Base-by-base conservation (phyloP, 2,329 filamentous ascomycete genomes). In the Botrytis aclada region DNA sequence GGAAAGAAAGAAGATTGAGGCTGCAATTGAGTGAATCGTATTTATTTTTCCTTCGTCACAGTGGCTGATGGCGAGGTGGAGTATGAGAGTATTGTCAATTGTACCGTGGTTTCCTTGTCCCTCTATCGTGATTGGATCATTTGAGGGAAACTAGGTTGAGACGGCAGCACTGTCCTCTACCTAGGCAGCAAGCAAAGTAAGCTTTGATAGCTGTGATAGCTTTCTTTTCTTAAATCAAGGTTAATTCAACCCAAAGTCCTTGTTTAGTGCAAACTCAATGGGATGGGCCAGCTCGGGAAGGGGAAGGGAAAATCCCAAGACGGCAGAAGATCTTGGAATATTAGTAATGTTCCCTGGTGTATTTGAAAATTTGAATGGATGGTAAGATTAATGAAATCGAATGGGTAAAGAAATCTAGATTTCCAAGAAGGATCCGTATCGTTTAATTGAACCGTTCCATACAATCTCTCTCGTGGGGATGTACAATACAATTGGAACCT, bases 31-130 rank as follows among this genome's bases (percentile, higher is more conserved):
- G 47, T 67, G 65, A 56, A 56, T 67, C 25, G 32, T 66, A 39
- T 39, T 22, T 51, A 25, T 54, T 54, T 25, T 20, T 14, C 64
- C 14, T 54, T 66, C 32, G 34, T n/a, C 29, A n/a, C 62, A 39
- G 45, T 29, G 47, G 25, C 34, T 67, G 34, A 51, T 69, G 65
- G 65, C 65, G 18, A 69, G 47, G 65, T 67, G 64, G 45, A 67
- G 45, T 32, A 18, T 8, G 29, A 39, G 34, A 20, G 43, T 54
- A 65, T 47, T 54, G 8, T 39, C 1, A 54, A 54, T 39, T 56
- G 45, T 29, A 39, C 64, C 37, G 64, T 67, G n/a, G 34, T 29
- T 54, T 29, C 64, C 45, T 54, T 54, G 37, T 29, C 64, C n/a
- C 45, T 54, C 34, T 29, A 67, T 22, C 25, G 25, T 47, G 22